Evolutionary conservation across 306 rosid species (phyloP).

Genomic region (Carpinus fangiana): DNA sequence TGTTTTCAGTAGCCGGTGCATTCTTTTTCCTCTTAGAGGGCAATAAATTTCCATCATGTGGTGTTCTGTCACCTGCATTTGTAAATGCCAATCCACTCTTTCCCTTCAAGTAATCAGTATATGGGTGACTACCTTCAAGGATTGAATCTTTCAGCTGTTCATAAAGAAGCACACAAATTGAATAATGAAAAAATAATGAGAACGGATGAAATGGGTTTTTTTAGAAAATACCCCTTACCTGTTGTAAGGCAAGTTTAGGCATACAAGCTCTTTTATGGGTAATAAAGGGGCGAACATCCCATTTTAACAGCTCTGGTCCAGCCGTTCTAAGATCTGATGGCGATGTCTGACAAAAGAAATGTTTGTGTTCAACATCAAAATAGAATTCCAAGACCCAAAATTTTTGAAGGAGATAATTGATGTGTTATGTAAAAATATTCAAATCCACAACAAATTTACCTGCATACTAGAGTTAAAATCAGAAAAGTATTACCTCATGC

Average conservation of each 20-base stretch:
- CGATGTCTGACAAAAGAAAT: conserved; percentile 40
- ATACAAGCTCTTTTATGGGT: conserved; percentile 49
- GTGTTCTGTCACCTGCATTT: conserved; percentile 12
- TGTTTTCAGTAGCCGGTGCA: conserved; percentile 26
- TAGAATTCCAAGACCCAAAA: conserved; percentile 11
- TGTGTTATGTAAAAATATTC: conserved; percentile 12
- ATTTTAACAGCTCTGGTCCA: conserved; percentile 43
- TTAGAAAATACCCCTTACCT: conserved; percentile 40
- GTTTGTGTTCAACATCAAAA: conserved; percentile 13
- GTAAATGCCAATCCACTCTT: conserved; percentile 46
- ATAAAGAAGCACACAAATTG: conserved; percentile 14
- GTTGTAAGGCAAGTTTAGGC: conserved; percentile 52
- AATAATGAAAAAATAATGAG: conserved; percentile 16
- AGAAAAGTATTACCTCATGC: conserved; percentile 43
- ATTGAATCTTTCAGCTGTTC: conserved; percentile 70
- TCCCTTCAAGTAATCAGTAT: conserved; percentile 49
- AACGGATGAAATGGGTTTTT: conserved; percentile 7
- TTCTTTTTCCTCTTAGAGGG: conserved; percentile 43
- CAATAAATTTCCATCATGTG: conserved; percentile 22
- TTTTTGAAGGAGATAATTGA: conserved; percentile 13
- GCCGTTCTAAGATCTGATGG: conserved; percentile 34
- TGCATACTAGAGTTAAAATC: conserved; percentile 4
- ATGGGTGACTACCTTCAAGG: conserved; percentile 56
- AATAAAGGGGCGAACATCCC: conserved; percentile 51
- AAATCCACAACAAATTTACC: conserved; percentile 7